Evolutionary conservation across 2,329 filamentous ascomycete species (phyloP).

Genomic region (Sclerotinia subarctica): DNA sequence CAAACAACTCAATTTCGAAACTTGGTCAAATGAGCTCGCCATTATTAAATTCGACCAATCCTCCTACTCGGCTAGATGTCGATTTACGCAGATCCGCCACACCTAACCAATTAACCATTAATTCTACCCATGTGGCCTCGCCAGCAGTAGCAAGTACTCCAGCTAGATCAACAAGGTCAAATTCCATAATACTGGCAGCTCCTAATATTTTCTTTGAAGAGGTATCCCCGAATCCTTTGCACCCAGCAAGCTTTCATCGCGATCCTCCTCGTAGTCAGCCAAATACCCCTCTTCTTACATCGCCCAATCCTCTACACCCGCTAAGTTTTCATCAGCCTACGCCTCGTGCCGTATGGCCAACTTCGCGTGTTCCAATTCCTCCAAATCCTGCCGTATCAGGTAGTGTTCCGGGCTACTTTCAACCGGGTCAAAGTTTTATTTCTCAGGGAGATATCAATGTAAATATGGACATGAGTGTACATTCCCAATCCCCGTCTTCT

Average conservation of each 20-base stretch:
- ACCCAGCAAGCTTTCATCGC: background rate
- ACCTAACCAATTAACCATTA: background rate
- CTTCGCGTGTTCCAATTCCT: background rate
- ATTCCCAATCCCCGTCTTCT: background rate
- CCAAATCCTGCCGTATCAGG: constrained; percentile 1
- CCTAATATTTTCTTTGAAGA: no score
- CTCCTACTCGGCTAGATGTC: background rate
- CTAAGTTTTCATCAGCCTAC: constrained; percentile 8
- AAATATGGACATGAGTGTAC: background rate
- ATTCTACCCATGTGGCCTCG: background rate
- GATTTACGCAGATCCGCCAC: background rate
- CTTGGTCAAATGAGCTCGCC: background rate
- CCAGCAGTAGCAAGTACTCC: background rate
- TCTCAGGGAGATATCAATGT: background rate
- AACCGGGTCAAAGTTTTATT: background rate
- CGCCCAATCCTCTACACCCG: background rate
- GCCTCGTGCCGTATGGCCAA: background rate
- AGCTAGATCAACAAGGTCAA: background rate
- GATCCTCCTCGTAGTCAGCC: background rate
- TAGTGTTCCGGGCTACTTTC: background rate
- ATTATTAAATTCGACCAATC: background rate
- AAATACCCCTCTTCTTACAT: background rate
- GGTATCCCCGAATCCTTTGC: background rate
- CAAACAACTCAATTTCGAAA: background rate
- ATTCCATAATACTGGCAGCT: background rate